Evolutionary conservation across 2,329 filamentous ascomycete genomes (phyloP).

Genomic region (Verticillium klebahnii): DNA sequence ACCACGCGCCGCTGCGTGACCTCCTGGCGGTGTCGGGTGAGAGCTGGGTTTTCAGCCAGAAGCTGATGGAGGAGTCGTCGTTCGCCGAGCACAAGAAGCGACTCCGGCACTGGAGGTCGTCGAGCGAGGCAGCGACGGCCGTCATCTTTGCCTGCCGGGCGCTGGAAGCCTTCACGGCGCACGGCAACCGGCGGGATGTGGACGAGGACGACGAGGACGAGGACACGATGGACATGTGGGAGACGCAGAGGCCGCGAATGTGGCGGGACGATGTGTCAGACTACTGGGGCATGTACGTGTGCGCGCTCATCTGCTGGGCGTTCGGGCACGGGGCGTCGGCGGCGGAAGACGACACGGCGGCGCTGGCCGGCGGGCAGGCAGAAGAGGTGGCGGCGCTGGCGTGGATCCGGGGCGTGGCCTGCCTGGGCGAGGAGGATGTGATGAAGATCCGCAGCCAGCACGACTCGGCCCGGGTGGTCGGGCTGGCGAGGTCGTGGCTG

Average conservation of each 20-base stretch:
- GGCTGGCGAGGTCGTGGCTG: slow-evolving; percentile 40
- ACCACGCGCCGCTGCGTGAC: slow-evolving; percentile 54
- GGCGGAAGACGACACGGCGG: neutral
- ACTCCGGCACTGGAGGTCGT: slow-evolving; percentile 41
- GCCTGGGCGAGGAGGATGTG: slow-evolving; percentile 33
- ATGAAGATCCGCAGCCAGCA: slow-evolving; percentile 30
- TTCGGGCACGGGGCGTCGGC: slow-evolving; percentile 32
- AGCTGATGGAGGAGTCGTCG: slow-evolving; percentile 36
- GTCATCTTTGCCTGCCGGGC: slow-evolving; percentile 47
- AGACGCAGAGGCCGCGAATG: slow-evolving; percentile 6
- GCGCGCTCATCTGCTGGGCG: slow-evolving; percentile 56
- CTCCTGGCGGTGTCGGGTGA: slow-evolving; percentile 55
- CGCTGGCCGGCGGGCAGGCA: slow-evolving; percentile 14
- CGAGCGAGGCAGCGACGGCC: slow-evolving; percentile 39
- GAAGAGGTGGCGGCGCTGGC: slow-evolving; percentile 20
- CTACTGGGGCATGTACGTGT: slow-evolving; percentile 54
- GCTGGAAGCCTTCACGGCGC: slow-evolving; percentile 33
- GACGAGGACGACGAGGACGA: slow-evolving; percentile 5
- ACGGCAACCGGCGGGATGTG: slow-evolving; percentile 8
- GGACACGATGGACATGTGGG: slow-evolving; percentile 6
- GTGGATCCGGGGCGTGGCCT: slow-evolving; percentile 37
- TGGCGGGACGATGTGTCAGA: slow-evolving; percentile 38
- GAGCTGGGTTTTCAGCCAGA: slow-evolving; percentile 53
- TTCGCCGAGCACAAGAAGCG: slow-evolving; percentile 43
- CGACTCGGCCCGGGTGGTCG: slow-evolving; percentile 42